Conservation (phyloP, 352 stramenopile species). For the Globisporangium solare region DNA sequence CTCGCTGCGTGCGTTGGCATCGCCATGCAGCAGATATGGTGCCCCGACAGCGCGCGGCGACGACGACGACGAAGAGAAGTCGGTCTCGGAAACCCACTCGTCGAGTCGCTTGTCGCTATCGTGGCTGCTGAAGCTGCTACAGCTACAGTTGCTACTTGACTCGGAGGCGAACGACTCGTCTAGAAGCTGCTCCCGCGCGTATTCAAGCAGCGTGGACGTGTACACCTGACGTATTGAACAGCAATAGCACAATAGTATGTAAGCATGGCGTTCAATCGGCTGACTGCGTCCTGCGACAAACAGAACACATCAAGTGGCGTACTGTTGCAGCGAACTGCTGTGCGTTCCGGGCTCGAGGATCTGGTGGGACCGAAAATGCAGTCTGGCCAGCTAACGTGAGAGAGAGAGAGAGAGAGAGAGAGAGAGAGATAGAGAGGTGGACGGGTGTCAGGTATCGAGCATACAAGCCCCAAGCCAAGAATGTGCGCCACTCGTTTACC, state of each 20-base stretch:
- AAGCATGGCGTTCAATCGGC: neutral
- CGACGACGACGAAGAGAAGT: neutral
- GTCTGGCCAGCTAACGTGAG: constrained; percentile 16
- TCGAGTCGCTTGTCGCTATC: neutral
- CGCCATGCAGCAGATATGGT: neutral
- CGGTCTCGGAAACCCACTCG: neutral
- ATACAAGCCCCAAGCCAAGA: neutral
- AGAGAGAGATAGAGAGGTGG: no score
- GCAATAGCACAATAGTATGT: neutral
- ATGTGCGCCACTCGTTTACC: constrained; percentile 10
- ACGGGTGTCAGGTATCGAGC: neutral
- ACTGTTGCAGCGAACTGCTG: constrained; percentile 18
- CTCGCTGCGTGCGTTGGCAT: neutral
- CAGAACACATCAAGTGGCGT: neutral
- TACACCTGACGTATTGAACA: constrained; percentile 14
- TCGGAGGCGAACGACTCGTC: constrained; percentile 17
- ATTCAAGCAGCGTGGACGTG: constrained; percentile 28
- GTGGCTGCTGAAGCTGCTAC: constrained; percentile 4
- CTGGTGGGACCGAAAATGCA: constrained; percentile 23
- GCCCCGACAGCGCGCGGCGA: neutral
- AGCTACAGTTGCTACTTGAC: neutral
- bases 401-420: no score
- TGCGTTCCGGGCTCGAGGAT: constrained; percentile 19
- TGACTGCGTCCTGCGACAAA: neutral
- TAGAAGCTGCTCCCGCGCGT: constrained; percentile 26